Conservation (phyloP, 805 yeast species). For the Wickerhamiella shivajii region DNA sequence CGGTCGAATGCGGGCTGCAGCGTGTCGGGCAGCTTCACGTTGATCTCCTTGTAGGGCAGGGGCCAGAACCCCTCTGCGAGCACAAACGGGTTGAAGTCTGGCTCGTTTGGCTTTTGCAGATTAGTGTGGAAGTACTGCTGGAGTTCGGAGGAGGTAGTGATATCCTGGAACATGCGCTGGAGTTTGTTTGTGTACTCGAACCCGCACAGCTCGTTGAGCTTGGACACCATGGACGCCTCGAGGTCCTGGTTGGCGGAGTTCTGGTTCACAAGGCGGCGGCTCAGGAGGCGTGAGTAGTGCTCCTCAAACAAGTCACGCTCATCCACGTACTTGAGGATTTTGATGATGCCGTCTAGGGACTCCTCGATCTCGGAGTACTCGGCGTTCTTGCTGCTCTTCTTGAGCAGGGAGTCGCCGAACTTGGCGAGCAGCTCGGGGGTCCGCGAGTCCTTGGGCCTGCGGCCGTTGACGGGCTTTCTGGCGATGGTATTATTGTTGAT, state of each 20-base stretch:
- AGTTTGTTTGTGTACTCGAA: constrained; percentile 86
- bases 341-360: constrained; percentile 74
- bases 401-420: constrained; percentile 72
- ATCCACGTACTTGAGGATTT: constrained; percentile 70
- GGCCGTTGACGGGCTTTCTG: constrained; percentile 23
- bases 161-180: constrained; percentile 92
- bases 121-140: constrained; percentile 39
- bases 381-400: constrained; percentile 52
- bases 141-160: constrained; percentile 68
- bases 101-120: constrained; percentile 25
- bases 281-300: constrained; percentile 75
- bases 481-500: constrained; percentile 78
- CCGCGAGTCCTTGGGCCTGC: constrained; percentile 33
- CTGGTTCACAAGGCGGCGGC: constrained; percentile 77
- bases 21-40: constrained; percentile 52
- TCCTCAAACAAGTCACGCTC: constrained; percentile 94
- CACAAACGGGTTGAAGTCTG: constrained; percentile 59
- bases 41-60: constrained; percentile 32
- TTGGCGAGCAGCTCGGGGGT: constrained; percentile 88
- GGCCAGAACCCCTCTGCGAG: constrained; percentile 90
- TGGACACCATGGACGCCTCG: constrained; percentile 73
- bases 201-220: constrained; percentile 78
- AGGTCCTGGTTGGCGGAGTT: constrained; percentile 71
- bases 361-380: constrained; percentile 51
- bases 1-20: constrained; percentile 49